Conservation (phyloP, 2,329 filamentous ascomycete genomes). For the Curvularia spicifera region DNA sequence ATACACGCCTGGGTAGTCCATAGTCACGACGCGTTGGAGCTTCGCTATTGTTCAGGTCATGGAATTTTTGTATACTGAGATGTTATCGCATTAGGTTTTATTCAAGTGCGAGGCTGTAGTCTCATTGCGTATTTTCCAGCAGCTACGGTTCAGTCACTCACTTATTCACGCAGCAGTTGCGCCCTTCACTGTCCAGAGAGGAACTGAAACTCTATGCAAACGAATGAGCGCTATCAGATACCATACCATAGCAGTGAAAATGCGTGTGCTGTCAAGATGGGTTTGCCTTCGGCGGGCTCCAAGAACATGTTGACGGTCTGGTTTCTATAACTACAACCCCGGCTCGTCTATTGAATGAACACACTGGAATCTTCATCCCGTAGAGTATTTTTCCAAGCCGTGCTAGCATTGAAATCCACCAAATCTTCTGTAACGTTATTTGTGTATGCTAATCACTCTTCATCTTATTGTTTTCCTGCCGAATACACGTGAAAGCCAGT, state of each 20-base stretch:
- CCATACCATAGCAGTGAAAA: neutral
- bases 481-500: neutral
- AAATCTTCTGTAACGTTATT: neutral
- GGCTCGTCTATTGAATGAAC: neutral
- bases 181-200: neutral
- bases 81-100: neutral
- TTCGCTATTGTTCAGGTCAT: slow-evolving; percentile 9
- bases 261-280: neutral
- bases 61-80: neutral
- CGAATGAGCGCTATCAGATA: neutral
- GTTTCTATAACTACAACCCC: neutral
- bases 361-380: neutral
- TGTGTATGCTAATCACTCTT: neutral
- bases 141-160: neutral
- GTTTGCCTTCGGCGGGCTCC: neutral
- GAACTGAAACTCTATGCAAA: neutral
- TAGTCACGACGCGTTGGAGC: slow-evolving; percentile 19
- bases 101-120: neutral
- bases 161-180: slow-evolving; percentile 4
- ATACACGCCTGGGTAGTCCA: slow-evolving; percentile 17
- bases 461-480: neutral
- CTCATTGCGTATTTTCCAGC: neutral
- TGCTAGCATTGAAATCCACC: neutral
- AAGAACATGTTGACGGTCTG: neutral
- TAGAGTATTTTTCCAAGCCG: neutral